These are phyloP conservation scores for Camelina laxa DNA, from an alignment of 345 rosid species.

Conservation along the genomic window DNA sequence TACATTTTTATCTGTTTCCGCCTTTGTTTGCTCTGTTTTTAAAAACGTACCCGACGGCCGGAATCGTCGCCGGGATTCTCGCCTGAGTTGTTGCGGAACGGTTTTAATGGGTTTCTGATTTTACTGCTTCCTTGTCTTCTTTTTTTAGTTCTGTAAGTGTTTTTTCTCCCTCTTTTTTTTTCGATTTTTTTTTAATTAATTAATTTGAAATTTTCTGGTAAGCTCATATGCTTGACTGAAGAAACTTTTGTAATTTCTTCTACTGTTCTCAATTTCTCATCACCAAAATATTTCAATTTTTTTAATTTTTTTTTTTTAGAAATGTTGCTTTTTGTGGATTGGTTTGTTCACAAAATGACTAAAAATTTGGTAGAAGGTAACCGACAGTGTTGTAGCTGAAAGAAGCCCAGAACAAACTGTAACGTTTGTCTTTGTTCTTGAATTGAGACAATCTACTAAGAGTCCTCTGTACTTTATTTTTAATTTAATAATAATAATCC, in stretches of 20 bases:
- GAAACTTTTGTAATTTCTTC: neutral
- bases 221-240: constrained; percentile 9
- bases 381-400: constrained; percentile 39
- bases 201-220: neutral
- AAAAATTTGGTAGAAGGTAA: constrained; percentile 30
- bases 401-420: constrained; percentile 28
- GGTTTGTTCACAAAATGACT: constrained; percentile 27
- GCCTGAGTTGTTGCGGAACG: constrained; percentile 2
- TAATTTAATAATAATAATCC: neutral
- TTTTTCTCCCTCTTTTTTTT: neutral
- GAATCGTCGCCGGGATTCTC: constrained; percentile 20
- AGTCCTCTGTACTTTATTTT: neutral
- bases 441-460: constrained; percentile 12
- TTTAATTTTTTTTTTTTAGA: neutral
- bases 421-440: constrained; percentile 20
- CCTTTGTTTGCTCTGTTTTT: neutral
- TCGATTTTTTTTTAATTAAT: neutral
- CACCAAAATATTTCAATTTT: neutral
- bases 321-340: constrained; percentile 6
- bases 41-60: constrained; percentile 1
- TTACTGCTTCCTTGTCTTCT: neutral
- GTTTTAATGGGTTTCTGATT: constrained; percentile 26
- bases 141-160: neutral
- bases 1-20: constrained; percentile 21
- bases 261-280: constrained; percentile 7